Percentiles rank a stretch among this genome's conserved stretches.
These are phyloP conservation scores for Fusarium temperatum DNA, from an alignment of 2,329 filamentous ascomycete genomes.

Conservation along the genomic window DNA sequence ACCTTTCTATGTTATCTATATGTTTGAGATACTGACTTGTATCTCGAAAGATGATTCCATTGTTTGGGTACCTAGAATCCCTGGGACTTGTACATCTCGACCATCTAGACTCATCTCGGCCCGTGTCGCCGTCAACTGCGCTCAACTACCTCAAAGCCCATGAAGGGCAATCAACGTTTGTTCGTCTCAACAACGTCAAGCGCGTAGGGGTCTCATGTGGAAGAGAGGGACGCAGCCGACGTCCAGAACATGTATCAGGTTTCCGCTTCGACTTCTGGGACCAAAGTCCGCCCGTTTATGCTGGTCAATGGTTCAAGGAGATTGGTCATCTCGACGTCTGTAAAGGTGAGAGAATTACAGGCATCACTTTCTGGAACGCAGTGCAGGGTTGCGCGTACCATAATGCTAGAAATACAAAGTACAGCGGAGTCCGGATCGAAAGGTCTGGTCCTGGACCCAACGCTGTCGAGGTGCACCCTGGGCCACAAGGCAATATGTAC, in stretches of 20 bases:
- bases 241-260: not conserved
- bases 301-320: slow-evolving; percentile 8
- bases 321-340: not conserved
- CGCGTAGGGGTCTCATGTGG: not conserved
- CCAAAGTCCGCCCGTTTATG: not conserved
- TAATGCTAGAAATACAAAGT: too few species aligned
- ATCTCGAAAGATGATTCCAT: not conserved
- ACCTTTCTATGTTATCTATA: too few species aligned
- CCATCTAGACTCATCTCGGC: rapidly evolving
- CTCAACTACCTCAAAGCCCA: too few species aligned
- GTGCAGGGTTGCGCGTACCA: too few species aligned
- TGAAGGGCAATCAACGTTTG: too few species aligned
- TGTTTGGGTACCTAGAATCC: not conserved
- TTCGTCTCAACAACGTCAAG: not conserved
- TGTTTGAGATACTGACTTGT: not conserved
- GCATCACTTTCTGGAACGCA: too few species aligned
- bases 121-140: too few species aligned
- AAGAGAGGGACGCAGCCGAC: not conserved
- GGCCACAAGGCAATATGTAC: not conserved
- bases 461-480: not conserved
- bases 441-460: not conserved
- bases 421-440: not conserved
- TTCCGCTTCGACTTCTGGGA: slow-evolving; percentile 11
- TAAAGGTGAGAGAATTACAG: not conserved
- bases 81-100: not conserved